A percentile compares a stretch with the other conserved stretches of the same genome.
Conservation (phyloP, 345 rosid genomes). For the Lepidium sativum region DNA sequence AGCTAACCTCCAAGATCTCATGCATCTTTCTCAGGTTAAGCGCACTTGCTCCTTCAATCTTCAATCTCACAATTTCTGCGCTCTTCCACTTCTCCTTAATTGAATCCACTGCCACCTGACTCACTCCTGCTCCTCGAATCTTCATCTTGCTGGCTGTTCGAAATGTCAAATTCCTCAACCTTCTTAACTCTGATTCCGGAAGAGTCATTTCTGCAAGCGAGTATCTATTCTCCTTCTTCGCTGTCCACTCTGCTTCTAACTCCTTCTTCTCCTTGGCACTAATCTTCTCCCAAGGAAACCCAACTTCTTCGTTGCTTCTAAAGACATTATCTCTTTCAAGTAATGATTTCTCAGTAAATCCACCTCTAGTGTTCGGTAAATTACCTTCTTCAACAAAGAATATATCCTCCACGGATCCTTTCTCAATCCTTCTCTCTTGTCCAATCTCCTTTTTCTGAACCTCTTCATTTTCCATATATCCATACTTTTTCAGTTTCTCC, state of each 20-base stretch:
- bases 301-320: slow-evolving; percentile 43
- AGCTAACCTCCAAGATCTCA: slow-evolving; percentile 82
- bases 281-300: slow-evolving; percentile 83
- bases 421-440: slow-evolving; percentile 50
- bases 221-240: slow-evolving; percentile 47
- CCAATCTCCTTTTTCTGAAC: slow-evolving; percentile 17
- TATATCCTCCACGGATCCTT: slow-evolving; percentile 75
- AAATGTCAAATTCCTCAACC: slow-evolving; percentile 74
- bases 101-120: slow-evolving; percentile 56
- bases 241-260: slow-evolving; percentile 39
- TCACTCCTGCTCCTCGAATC: slow-evolving; percentile 63
- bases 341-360: slow-evolving; percentile 46
- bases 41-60: slow-evolving; percentile 78
- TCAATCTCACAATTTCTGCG: slow-evolving; percentile 70
- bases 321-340: slow-evolving; percentile 25
- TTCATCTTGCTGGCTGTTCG: slow-evolving; percentile 47
- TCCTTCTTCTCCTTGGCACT: slow-evolving; percentile 34
- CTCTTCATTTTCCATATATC: slow-evolving; percentile 40
- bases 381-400: slow-evolving; percentile 67
- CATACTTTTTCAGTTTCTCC: slow-evolving; percentile 71
- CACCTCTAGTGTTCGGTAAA: slow-evolving; percentile 63
- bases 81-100: slow-evolving; percentile 74
- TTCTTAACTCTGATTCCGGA: slow-evolving; percentile 72
- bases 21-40: slow-evolving; percentile 92
- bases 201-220: slow-evolving; percentile 75